These are phyloP conservation scores for Vaucheria bursata DNA, from an alignment of 352 stramenopile species.

Conservation along the genomic window DNA sequence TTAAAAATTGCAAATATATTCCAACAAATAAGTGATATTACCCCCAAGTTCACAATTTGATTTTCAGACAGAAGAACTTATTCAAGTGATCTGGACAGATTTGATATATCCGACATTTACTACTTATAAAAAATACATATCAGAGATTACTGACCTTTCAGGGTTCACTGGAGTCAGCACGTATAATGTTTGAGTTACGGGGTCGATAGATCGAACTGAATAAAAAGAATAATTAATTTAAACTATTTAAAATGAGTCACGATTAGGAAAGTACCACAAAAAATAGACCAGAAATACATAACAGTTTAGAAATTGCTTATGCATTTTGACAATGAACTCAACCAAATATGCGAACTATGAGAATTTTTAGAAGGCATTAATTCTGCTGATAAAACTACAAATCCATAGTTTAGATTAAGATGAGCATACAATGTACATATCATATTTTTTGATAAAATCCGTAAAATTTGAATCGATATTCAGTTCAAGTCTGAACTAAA, in stretches of 20 bases:
- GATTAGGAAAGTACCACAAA: not conserved
- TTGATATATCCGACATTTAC: not conserved
- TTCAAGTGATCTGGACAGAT: no score
- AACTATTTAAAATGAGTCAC: not conserved
- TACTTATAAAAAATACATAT: not conserved
- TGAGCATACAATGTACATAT: no score
- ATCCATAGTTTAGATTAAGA: no score
- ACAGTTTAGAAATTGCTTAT: not conserved
- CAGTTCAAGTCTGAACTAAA: no score
- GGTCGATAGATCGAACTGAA: conserved; percentile 24
- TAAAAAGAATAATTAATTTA: not conserved
- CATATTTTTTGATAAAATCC: no score
- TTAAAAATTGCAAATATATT: not conserved
- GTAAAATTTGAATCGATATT: no score
- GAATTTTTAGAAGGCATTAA: not conserved
- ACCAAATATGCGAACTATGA: not conserved
- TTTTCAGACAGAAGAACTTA: not conserved
- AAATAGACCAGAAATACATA: not conserved
- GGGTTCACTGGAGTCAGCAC: conserved; percentile 28
- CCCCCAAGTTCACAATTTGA: not conserved
- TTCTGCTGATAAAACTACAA: not conserved
- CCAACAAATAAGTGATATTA: not conserved
- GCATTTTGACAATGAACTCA: not conserved
- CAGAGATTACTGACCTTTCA: not conserved
- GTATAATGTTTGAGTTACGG: conserved; percentile 23